Evolutionary conservation across 129 eudicot species (phyloP).

Genomic region (Glebionis coronaria): DNA sequence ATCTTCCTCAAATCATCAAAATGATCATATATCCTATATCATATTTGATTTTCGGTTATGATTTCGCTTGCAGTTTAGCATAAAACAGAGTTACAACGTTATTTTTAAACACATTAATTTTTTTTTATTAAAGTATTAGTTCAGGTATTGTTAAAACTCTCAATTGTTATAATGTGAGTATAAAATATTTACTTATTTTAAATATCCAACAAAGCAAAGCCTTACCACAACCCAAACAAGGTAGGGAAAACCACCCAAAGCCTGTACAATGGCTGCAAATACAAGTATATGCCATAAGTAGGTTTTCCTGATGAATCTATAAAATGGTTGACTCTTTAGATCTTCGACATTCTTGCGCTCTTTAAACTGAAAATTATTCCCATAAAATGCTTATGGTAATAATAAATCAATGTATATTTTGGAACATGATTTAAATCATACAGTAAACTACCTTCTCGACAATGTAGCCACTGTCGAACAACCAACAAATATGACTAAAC

Average conservation of each 20-base stretch:
- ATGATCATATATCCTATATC: neutral
- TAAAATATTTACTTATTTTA: no score
- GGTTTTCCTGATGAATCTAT: slow-evolving; percentile 20
- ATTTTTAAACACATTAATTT: no score
- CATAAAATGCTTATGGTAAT: neutral
- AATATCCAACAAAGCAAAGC: no score
- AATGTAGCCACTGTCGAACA: slow-evolving; percentile 25
- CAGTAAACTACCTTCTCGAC: slow-evolving; percentile 13
- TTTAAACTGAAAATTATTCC: slow-evolving; percentile 10
- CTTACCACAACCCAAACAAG: slow-evolving; percentile 34
- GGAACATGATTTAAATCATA: neutral
- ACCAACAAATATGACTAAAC: slow-evolving; percentile 48
- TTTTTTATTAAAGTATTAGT: no score
- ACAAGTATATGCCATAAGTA: slow-evolving; percentile 20
- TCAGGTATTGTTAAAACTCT: no score
- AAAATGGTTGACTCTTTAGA: slow-evolving; percentile 30
- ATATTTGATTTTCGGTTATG: no score
- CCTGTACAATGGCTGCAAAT: slow-evolving; percentile 14
- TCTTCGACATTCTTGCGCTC: slow-evolving; percentile 32
- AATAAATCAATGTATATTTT: neutral
- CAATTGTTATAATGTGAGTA: no score
- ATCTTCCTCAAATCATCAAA: neutral
- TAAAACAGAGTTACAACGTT: no score
- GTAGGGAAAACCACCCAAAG: slow-evolving; percentile 25
- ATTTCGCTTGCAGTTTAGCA: neutral